Evolutionary conservation across 140 eudicot species (phyloP).

Genomic region (Eryngium alpinum): DNA sequence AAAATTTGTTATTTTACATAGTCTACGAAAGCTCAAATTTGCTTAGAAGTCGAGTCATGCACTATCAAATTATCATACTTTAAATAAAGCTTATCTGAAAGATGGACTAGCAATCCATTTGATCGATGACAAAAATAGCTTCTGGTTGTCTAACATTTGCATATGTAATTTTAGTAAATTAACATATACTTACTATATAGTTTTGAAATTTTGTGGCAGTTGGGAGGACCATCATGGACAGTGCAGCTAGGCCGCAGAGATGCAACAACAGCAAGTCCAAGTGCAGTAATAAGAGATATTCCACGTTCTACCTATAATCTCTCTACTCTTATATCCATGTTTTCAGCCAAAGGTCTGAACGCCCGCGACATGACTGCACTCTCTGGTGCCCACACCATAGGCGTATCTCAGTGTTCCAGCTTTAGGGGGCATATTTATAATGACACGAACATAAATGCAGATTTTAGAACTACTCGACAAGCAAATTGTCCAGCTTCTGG

Average conservation of each 20-base stretch:
- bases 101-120: too few species aligned
- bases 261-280: slow-evolving; percentile 23
- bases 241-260: slow-evolving; percentile 61
- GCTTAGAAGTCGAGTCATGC: too few species aligned
- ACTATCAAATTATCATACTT: too few species aligned
- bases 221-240: slow-evolving; percentile 37
- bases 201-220: slow-evolving; percentile 33
- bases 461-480: slow-evolving; percentile 22
- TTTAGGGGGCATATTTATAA: slow-evolving; percentile 43
- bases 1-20: too few species aligned
- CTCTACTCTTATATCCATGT: slow-evolving; percentile 20
- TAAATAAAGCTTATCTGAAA: too few species aligned
- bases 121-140: too few species aligned
- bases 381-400: slow-evolving; percentile 71
- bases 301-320: slow-evolving; percentile 26
- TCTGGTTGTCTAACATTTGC: too few species aligned
- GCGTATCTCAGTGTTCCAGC: slow-evolving; percentile 42
- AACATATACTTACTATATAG: background rate
- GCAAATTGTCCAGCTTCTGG: background rate
- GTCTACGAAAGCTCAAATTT: too few species aligned
- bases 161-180: background rate
- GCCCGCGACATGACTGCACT: slow-evolving; percentile 53
- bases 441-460: slow-evolving; percentile 40
- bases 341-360: slow-evolving; percentile 30
- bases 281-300: slow-evolving; percentile 20